A percentile compares a stretch with the other conserved stretches of the same genome.
These are phyloP conservation scores for Lasiosphaeris hirsuta DNA, from an alignment of 495 filamentous ascomycete species.

Conservation along the genomic window DNA sequence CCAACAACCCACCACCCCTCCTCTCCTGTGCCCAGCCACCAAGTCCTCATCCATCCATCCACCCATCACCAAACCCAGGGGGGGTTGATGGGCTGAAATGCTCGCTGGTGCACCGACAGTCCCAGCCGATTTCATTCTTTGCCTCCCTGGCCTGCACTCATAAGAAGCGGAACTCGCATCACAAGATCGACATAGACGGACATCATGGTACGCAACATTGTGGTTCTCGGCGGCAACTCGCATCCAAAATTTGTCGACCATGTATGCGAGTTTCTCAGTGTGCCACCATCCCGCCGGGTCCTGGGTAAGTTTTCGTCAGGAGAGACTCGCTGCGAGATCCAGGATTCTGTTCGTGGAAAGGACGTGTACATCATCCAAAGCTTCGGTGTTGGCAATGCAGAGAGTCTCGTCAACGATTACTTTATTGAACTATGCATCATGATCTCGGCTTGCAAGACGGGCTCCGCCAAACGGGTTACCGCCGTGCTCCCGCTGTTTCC, in stretches of 20 bases:
- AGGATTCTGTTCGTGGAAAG: conserved; percentile 94
- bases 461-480: conserved; percentile 86
- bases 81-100: too few species aligned
- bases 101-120: too few species aligned
- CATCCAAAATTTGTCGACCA: conserved; percentile 84
- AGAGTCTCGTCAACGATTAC: conserved; percentile 74
- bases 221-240: conserved; percentile 90
- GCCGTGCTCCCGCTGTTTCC: conserved; percentile 94
- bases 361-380: conserved; percentile 98
- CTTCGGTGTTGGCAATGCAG: conserved; percentile 48
- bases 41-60: too few species aligned
- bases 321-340: conserved; percentile 90
- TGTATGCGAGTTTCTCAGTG: conserved; percentile 83
- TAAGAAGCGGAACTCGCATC: not conserved
- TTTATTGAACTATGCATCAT: conserved; percentile 94
- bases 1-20: too few species aligned
- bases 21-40: too few species aligned
- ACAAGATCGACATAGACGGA: not conserved
- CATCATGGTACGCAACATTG: conserved; percentile 93
- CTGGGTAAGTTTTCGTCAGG: conserved; percentile 92
- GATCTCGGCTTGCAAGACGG: conserved; percentile 96
- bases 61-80: too few species aligned
- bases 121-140: not conserved
- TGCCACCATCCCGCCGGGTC: conserved; percentile 77
- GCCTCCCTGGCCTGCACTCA: not conserved